phyloP scores from a whole-genome alignment of 2,329 filamentous ascomycete genomes.

The Monilinia fructicola region DNA sequence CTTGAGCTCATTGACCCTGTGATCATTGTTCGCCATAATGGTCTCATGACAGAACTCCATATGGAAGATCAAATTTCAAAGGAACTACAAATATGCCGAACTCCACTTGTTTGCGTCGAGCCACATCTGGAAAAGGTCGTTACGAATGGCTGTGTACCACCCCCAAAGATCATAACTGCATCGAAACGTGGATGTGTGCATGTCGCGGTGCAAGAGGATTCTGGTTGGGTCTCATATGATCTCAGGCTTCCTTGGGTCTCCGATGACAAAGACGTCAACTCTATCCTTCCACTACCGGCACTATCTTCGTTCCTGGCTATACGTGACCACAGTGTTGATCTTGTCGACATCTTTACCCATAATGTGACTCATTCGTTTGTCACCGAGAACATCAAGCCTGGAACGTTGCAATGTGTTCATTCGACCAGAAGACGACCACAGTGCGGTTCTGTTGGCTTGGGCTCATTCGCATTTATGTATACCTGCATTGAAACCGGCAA shows the following conservation, averaged over 20 bases:
- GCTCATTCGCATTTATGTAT: constrained; percentile 65
- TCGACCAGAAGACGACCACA: constrained; percentile 52
- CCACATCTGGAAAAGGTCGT: constrained; percentile 43
- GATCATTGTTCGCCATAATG: constrained; percentile 63
- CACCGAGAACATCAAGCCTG: constrained; percentile 57
- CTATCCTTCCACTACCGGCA: constrained; percentile 58
- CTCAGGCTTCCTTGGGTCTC: constrained; percentile 43
- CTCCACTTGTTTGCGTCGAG: constrained; percentile 46
- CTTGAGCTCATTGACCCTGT: constrained; percentile 48
- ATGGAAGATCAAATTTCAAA: constrained; percentile 45
- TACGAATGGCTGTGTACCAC: constrained; percentile 21
- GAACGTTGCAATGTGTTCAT: constrained; percentile 61
- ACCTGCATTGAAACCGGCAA: constrained; percentile 58
- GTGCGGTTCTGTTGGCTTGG: constrained; percentile 57
- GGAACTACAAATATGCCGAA: constrained; percentile 53
- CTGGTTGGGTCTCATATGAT: constrained; percentile 52
- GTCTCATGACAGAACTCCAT: constrained; percentile 59
- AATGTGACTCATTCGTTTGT: constrained; percentile 61
- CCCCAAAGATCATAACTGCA: constrained; percentile 48
- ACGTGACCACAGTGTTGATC: constrained; percentile 54
- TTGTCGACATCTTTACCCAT: constrained; percentile 59
- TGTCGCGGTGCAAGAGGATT: constrained; percentile 46
- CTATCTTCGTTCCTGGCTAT: constrained; percentile 62
- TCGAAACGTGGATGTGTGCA: constrained; percentile 54
- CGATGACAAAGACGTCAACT: constrained; percentile 50